Evolutionary conservation across 83 land plant species (phyloP), one percentile per base, ranked within the genome.

Genomic region (Larix sibirica): DNA sequence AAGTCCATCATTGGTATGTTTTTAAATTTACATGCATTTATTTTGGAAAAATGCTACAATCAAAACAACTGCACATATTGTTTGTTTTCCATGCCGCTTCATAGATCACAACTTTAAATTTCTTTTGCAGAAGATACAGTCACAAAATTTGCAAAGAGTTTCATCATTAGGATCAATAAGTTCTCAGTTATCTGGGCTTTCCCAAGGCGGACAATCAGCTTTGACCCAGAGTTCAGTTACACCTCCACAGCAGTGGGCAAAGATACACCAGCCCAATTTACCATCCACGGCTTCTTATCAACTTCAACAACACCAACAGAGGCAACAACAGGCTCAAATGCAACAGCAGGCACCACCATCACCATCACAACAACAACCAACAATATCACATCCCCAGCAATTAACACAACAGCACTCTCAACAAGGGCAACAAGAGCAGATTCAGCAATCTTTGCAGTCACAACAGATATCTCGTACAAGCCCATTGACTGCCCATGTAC

Each of bases 121-220:
- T 62, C 56, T 12, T 83, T 36, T 84, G 77, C 61, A 66, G 80
- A 90, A 86, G 77, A 42, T 83, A 13, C 84, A 81, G 71, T 79
- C 80, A 63, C 92, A 89, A 66, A 82, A 65, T 81, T 13, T 85
- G 62, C 33, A 75, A 21, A 91, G 93, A 73, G 62, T 85, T 42
- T 68, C 91, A 42, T 86, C 90, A 4, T 82, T 84, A 50, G 86
- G 86, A 83, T 86, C 90, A 64, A 69, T 88, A 87, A 85, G 82
- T 31, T 65, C 85, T 8, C 91, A 91, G 62, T 38, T 90, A 62
- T 82, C 88, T 58, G 85, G 87, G 20, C 73, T 88, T 77, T 70
- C 88, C 61, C 92, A 90, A 83, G 86, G 84, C 79, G 87, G 84
- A 23, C 90, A 88, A 56, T 67, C 84, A 56, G 33, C 83, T 20